Conservation (phyloP, 768 basidiomycete genomes). For the Leccinum subtestaceum region DNA sequence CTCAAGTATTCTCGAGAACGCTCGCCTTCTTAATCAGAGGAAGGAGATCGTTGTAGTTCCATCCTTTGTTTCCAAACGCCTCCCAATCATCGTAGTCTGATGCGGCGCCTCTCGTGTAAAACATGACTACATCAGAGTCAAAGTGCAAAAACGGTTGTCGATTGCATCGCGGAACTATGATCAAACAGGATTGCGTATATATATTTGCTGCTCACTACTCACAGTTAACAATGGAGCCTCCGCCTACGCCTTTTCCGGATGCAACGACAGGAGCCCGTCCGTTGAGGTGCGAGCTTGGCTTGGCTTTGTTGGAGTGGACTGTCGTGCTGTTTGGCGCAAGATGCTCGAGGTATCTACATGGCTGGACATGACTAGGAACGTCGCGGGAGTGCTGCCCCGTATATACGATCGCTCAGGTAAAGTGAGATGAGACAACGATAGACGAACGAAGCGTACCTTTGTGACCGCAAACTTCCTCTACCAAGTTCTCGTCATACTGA, state of each 20-base stretch:
- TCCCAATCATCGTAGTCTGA: slow-evolving; percentile 67
- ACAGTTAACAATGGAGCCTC: neutral
- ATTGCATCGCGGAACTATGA: neutral
- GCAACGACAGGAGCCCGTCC: neutral
- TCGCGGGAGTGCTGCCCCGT: neutral
- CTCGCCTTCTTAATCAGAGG: slow-evolving; percentile 56
- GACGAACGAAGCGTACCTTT: too few relatives aligned
- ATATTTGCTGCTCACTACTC: neutral
- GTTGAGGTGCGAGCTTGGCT: neutral
- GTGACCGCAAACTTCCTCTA: too few relatives aligned
- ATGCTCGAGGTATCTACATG: neutral
- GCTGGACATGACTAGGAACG: neutral
- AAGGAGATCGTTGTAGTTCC: slow-evolving; percentile 55
- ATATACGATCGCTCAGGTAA: too few relatives aligned
- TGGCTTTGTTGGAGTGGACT: neutral
- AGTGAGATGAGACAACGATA: too few relatives aligned
- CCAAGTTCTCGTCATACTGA: too few relatives aligned
- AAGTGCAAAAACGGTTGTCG: neutral
- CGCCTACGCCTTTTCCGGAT: neutral
- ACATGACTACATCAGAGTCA: slow-evolving; percentile 21
- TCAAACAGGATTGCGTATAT: neutral
- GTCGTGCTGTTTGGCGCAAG: neutral
- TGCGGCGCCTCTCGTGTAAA: slow-evolving; percentile 56
- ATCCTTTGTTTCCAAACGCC: slow-evolving; percentile 51
- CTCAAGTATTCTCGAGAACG: too few relatives aligned